Evolutionary conservation across 2,329 filamentous ascomycete genomes (phyloP), one percentile per base, ranked within the genome.

Genomic region (Monilinia fructicola): DNA sequence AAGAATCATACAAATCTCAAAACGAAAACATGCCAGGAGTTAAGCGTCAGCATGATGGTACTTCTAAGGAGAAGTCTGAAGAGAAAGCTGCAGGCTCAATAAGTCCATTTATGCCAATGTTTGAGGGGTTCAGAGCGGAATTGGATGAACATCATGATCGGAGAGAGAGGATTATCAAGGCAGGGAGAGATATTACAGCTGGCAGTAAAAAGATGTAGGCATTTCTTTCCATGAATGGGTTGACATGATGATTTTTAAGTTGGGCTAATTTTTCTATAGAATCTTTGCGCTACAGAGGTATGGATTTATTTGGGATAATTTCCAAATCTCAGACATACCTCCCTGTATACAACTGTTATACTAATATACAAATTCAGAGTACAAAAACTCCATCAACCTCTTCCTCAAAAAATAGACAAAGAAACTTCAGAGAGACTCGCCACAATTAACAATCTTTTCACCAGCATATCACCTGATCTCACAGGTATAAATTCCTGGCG

Each of bases 71-170:
- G 44, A 52, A 52, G n/a, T 52, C 46, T 3, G 58, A 61, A 31
- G 72, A 71, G 64, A 68, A 72, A 53, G 59, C 66, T 10, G 72
- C 70, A 18, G 77, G 59, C 14, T 14, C 58, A n/a, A 46, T 53
- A 26, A 75, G 74, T 48, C 79, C 79, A 18, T 88, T 86, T 75
- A 86, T 87, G 69, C 78, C 88, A 71, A 93, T 98, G 84, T 99
- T 99, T 77, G 90, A 92, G 77, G 80, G 78, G 10, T 97, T 98
- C 77, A 89, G 93, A 62, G 84, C 90, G 74, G 93, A 97, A 79
- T 83, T 99, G 38, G 95, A 99, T 75, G 87, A 95, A 79, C 94
- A 98, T 77, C 92, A 99, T 78, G 95, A 98, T 78, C 89, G 95
- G 21, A 86, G 93, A 66, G 93, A 97, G 80, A 87, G 90, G 64